A percentile compares a stretch with the other conserved stretches of the same genome.
These are phyloP conservation scores for Vitis riparia DNA, from an alignment of 164 flowering plant species.

Conservation along the genomic window DNA sequence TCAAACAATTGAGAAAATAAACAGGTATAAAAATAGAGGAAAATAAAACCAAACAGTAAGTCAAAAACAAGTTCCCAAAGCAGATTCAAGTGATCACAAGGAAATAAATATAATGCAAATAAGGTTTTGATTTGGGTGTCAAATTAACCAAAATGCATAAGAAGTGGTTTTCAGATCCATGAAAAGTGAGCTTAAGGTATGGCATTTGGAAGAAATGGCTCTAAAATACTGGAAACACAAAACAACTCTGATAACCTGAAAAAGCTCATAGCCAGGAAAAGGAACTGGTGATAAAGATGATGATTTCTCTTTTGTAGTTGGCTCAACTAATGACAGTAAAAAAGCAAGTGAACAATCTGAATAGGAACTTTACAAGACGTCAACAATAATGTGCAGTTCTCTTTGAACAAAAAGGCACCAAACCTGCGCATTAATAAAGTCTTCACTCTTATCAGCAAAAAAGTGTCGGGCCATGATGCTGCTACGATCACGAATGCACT, in stretches of 20 bases:
- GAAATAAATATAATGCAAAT: neutral
- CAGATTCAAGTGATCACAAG: neutral
- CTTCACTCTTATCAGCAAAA: slow-evolving; percentile 89
- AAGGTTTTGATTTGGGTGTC: neutral
- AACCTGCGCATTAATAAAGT: slow-evolving; percentile 89
- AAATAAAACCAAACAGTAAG: neutral
- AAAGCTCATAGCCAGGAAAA: too few species aligned
- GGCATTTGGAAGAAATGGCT: neutral
- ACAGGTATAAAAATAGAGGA: neutral
- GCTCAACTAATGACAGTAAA: too few species aligned
- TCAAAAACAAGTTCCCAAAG: neutral
- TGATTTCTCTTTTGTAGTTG: too few species aligned
- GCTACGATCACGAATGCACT: slow-evolving; percentile 89
- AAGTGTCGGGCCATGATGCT: slow-evolving; percentile 96
- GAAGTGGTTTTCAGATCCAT: neutral
- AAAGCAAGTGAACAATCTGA: neutral
- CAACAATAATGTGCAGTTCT: neutral
- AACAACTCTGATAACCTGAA: too few species aligned
- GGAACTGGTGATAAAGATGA: too few species aligned
- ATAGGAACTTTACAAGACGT: neutral
- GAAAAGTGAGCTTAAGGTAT: neutral
- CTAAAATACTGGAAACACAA: neutral
- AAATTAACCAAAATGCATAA: neutral
- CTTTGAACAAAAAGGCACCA: neutral
- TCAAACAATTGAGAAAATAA: neutral